Evolutionary conservation across 2,329 filamentous ascomycete genomes (phyloP), one percentile per base, ranked within the genome.

Genomic region (Paraphoma chrysanthemicola): DNA sequence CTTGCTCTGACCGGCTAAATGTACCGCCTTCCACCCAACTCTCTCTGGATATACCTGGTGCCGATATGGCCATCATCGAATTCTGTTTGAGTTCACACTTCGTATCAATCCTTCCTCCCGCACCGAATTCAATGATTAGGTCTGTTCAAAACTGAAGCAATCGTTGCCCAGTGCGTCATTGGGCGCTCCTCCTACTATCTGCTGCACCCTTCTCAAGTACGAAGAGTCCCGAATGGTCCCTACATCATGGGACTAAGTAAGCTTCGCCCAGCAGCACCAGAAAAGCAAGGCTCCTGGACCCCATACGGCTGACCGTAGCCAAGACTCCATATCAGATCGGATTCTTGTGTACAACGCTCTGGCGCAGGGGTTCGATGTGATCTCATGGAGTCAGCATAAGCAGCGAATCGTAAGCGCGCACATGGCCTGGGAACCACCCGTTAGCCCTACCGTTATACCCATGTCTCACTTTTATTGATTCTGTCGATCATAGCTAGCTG

Each of bases 251-350:
- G 23, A 23, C 23, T 18, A 17, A 9, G 42, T 43, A 29, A 41
- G 33, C 38, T 18, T 17, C 50, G 17, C 28, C 53, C 30, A 44
- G 45, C 46, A 23, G 18, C 39, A 44, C 53, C n/a, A 51, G 44
- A 39, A 18, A 43, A 44, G 5, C 28, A 33, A 36, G 23, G 33
- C 16, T 42, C 43, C 8, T 55, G 49, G 38, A 54, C 16, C 44
- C 59, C 46, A 56, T 39, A 31, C 28, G 57, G 61, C 60, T 66
- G 55, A 64, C 45, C 41, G 18, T 48, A 16, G 16, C 23, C 44
- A 28, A 23, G 46, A 56, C 23, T 31, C 31, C 45, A 50, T 52
- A 43, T 48, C 51, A 31, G 48, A 50, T 44, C 41, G 18, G 44
- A 46, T 47, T 38, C 12, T 28, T 48, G 39, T 50, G 31, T 50